Evolutionary conservation across 257 asterid species (phyloP), one percentile per base, ranked within the genome.

Genomic region (Vinca minor): DNA sequence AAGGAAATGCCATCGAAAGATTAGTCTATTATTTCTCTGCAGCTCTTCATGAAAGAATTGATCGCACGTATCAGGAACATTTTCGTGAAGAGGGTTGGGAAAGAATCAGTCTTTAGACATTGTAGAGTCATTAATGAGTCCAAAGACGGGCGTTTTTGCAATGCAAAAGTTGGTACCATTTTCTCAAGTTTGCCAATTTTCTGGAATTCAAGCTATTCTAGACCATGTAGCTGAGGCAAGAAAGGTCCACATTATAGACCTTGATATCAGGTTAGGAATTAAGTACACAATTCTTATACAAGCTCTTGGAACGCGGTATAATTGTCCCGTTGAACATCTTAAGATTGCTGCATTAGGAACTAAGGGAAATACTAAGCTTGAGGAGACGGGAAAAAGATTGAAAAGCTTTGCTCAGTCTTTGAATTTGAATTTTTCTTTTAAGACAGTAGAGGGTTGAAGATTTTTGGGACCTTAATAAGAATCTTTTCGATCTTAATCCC

Each of bases 221-320:
- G 87, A 87, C 48, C 76, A 71, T 35, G 59, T 83, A 41, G 71
- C 58, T 1, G 75, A 77, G 9, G 76, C 82, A 0, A 64, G 56
- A 34, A 85, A 73, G 75, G 68, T 87, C n/a, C 93, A 81, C 44
- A 55, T 87, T 14, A 74, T 87, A 10, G 86, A 81, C 38, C 70
- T 85, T 4, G 81, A 79, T 29, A 78, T 85, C 12, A 69, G 73
- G 29, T 64, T 44, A 38, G 87, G 95, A 0, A 47, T 75, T 26
- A 86, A 84, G 0, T 76, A 75, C 72, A 79, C 73, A 18, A 65
- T 76, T n/a, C 49, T 87, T 73, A 85, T 87, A 76, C 93, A 87
- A 67, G 92, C 85, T 42, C 81, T 87, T 4, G 78, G 71, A 21
- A 67, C 71, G 36, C 42, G 65, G 59, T 64, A 23, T 31, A 77